Base-by-base conservation (phyloP, 1,284 basidiomycete genomes). In the Moesziomyces globuligerus region DNA sequence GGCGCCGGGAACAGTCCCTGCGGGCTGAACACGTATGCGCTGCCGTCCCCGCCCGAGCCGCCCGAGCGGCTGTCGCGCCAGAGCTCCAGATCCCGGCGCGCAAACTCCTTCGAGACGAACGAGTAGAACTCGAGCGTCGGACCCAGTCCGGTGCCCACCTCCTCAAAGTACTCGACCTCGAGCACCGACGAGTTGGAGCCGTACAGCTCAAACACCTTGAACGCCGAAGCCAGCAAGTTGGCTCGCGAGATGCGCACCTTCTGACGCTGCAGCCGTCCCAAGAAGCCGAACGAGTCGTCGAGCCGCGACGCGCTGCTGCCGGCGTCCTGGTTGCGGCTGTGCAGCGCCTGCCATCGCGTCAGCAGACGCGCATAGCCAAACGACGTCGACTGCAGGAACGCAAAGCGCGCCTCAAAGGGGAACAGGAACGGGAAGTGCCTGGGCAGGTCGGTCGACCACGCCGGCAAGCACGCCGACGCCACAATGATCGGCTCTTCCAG, bases 61-160 rank as follows among this genome's bases (percentile, higher is more conserved):
- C 87, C 85, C 20, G 86, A 85, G 25, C 87, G 83, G 81, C 94
- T 92, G 5, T 89, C 89, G 60, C 93, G 87, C 94, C 95, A 98
- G 28, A 98, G 86, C 83, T 91, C 90, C 73, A 96, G 84, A 67
- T 92, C 89, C 73, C 89, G 88, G 57, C 92, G 86, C 0, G 93
- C 93, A 83, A 97, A 96, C 84, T 95, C 94, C 79, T 90, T 90
- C 46, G 92, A 94, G 15, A 93, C 93, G 48, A 98, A 85, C 36
- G 93, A 90, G 84, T 97, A 98, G 84, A 98, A 98, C 85, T 98
- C 96, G 32, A 98, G 86, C n/a, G 96, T 98, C 7, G 94, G 96
- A 3, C 96, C 96, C 11, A 98, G 85, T 26, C 96, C 96, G 3
- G 96, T 98, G 21, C 96, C 96, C 47, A 97, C 95, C 85, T 99